phyloP scores from a whole-genome alignment of 768 basidiomycete genomes.

The Amanita fuliginea region DNA sequence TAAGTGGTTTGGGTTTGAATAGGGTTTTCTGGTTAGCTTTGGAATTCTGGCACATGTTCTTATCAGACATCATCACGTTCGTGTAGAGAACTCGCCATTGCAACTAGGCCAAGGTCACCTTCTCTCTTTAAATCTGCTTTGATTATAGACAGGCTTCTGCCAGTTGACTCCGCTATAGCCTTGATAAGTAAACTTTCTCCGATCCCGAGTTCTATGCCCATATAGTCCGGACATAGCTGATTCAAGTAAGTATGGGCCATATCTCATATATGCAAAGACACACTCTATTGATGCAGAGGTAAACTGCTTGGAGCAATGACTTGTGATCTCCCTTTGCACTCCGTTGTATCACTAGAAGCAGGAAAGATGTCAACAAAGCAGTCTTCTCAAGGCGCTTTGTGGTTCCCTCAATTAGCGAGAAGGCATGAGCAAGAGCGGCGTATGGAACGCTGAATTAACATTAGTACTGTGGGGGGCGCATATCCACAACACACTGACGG shows the following conservation, averaged over 20 bases:
- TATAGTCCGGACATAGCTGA: slow-evolving; percentile 90
- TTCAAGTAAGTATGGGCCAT: slow-evolving; percentile 4
- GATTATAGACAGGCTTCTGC: slow-evolving; percentile 70
- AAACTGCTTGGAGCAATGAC: slow-evolving; percentile 80
- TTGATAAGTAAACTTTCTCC: slow-evolving; percentile 92
- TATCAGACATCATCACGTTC: neutral
- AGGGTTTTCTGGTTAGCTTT: slow-evolving; percentile 88
- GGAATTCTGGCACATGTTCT: slow-evolving; percentile 52
- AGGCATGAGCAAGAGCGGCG: slow-evolving; percentile 81
- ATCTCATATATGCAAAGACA: slow-evolving; percentile 14
- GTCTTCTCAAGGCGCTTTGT: slow-evolving; percentile 94
- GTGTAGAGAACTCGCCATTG: slow-evolving; percentile 36
- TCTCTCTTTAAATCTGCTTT: slow-evolving; percentile 91
- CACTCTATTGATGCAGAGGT: slow-evolving; percentile 95
- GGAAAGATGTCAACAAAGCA: slow-evolving; percentile 76
- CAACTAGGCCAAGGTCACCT: slow-evolving; percentile 92
- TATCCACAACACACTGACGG: slow-evolving; percentile 44
- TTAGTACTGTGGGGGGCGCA: neutral
- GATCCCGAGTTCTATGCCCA: slow-evolving; percentile 91
- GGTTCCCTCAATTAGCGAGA: slow-evolving; percentile 84
- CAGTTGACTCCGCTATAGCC: slow-evolving; percentile 91
- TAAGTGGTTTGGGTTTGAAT: slow-evolving; percentile 89
- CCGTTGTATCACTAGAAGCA: slow-evolving; percentile 82
- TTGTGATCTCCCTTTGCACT: slow-evolving; percentile 65
- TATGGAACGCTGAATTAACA: slow-evolving; percentile 68